Conservation (phyloP, 2,329 filamentous ascomycete species). For the Pyricularia pennisetigena region DNA sequence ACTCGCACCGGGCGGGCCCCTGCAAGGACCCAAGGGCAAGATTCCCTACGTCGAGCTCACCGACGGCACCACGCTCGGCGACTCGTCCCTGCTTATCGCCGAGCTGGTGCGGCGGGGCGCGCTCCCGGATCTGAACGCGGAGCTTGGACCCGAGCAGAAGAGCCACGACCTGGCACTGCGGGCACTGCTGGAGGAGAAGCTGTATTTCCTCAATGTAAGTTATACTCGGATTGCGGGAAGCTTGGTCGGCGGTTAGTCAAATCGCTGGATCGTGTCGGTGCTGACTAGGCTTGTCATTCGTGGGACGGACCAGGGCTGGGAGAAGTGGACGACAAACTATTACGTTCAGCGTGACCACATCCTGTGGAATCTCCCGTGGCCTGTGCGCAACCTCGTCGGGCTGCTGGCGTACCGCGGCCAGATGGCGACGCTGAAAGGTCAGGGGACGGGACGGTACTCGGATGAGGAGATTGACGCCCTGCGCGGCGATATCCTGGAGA, state of each 20-base stretch:
- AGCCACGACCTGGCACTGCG: conserved; percentile 41
- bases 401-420: conserved; percentile 33
- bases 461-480: conserved; percentile 36
- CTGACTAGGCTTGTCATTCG: background rate
- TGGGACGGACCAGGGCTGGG: conserved; percentile 26
- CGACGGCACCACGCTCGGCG: conserved; percentile 23
- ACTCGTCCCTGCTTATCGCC: conserved; percentile 45
- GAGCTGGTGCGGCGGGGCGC: conserved; percentile 28
- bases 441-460: conserved; percentile 43
- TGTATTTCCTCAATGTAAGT: conserved; percentile 36
- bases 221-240: conserved; percentile 28
- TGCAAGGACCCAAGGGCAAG: conserved; percentile 43
- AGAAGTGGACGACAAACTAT: conserved; percentile 52
- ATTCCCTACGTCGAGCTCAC: conserved; percentile 43
- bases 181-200: conserved; percentile 48
- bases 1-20: conserved; percentile 31
- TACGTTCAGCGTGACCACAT: conserved; percentile 43
- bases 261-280: too few species aligned
- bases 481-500: conserved; percentile 42
- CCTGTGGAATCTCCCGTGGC: conserved; percentile 39
- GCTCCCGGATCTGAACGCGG: conserved; percentile 37
- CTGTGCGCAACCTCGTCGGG: conserved; percentile 39
- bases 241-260: too few species aligned
- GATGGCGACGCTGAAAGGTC: conserved; percentile 37
- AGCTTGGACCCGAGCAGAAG: conserved; percentile 24